Evolutionary conservation across 345 rosid species (phyloP).

Genomic region (Limnanthes douglasii): DNA sequence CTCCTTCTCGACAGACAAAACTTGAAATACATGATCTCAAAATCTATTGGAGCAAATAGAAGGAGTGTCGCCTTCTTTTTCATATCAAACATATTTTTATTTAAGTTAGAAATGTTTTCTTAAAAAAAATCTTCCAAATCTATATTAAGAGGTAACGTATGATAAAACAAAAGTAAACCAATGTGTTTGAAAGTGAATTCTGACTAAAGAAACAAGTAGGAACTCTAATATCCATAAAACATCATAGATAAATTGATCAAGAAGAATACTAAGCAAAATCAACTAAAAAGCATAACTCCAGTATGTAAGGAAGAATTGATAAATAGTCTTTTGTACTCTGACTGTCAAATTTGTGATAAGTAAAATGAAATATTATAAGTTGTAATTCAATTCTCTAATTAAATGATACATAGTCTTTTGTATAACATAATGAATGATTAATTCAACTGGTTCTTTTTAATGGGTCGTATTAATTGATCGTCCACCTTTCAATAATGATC

Average conservation of each 20-base stretch:
- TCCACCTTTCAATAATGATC: slow-evolving; percentile 60
- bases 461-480: slow-evolving; percentile 59
- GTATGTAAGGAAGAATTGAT: slow-evolving; percentile 31
- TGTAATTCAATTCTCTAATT: slow-evolving; percentile 2
- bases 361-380: slow-evolving; percentile 4
- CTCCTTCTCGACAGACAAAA: slow-evolving; percentile 74
- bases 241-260: slow-evolving; percentile 1
- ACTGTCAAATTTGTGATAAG: slow-evolving; percentile 25
- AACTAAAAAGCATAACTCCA: slow-evolving; percentile 34
- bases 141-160: too few species aligned
- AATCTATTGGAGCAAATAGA: neutral
- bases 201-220: too few species aligned
- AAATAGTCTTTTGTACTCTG: slow-evolving; percentile 54
- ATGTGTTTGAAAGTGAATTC: too few species aligned
- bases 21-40: slow-evolving; percentile 31
- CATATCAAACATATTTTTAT: too few species aligned
- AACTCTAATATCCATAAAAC: too few species aligned
- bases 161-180: too few species aligned
- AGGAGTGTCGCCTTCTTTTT: neutral
- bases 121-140: too few species aligned
- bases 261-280: neutral
- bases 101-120: too few species aligned
- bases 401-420: slow-evolving; percentile 5
- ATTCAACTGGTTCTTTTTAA: slow-evolving; percentile 73
- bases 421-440: slow-evolving; percentile 53